A percentile compares a stretch with the other conserved stretches of the same genome.
Conservation (phyloP, 2,329 filamentous ascomycete species). For the Aspergillus fumigatiaffinis region DNA sequence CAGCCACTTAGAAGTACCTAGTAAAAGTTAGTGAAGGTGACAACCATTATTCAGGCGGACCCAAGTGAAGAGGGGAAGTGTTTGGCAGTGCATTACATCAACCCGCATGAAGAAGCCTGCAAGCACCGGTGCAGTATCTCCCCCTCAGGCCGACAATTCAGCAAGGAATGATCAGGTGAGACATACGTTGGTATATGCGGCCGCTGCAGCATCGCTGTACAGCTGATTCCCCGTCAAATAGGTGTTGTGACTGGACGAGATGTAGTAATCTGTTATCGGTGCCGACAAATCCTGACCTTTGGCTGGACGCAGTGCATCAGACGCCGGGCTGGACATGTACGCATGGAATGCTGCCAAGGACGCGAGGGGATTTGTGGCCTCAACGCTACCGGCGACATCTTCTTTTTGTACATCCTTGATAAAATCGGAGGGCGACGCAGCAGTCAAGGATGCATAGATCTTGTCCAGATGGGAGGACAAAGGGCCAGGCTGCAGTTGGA, state of each 20-base stretch:
- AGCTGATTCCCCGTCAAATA: slow-evolving; percentile 86
- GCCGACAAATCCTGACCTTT: slow-evolving; percentile 56
- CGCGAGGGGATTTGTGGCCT: slow-evolving; percentile 15
- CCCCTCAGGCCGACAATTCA: background rate
- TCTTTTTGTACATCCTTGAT: slow-evolving; percentile 21
- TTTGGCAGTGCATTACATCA: background rate
- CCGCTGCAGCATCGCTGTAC: slow-evolving; percentile 69
- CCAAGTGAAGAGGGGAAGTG: background rate
- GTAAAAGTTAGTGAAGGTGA: background rate
- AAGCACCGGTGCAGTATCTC: background rate
- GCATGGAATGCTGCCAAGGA: slow-evolving; percentile 43
- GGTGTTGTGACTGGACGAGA: slow-evolving; percentile 93
- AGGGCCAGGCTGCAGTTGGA: slow-evolving; percentile 27
- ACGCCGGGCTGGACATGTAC: slow-evolving; percentile 46
- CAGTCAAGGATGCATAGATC: slow-evolving; percentile 31
- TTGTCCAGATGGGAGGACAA: slow-evolving; percentile 31
- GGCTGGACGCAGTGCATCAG: slow-evolving; percentile 40
- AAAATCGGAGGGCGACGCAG: slow-evolving; percentile 20
- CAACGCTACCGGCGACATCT: background rate
- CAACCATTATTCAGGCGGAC: background rate
- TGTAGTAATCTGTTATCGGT: slow-evolving; percentile 84
- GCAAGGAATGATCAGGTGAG: background rate
- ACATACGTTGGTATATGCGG: slow-evolving; percentile 72
- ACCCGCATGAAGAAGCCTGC: background rate
- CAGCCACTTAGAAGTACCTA: slow-evolving; percentile 72